A percentile compares a stretch with the other conserved stretches of the same genome.
Conservation (phyloP, 2,329 filamentous ascomycete genomes). For the Fusarium haematococcum region DNA sequence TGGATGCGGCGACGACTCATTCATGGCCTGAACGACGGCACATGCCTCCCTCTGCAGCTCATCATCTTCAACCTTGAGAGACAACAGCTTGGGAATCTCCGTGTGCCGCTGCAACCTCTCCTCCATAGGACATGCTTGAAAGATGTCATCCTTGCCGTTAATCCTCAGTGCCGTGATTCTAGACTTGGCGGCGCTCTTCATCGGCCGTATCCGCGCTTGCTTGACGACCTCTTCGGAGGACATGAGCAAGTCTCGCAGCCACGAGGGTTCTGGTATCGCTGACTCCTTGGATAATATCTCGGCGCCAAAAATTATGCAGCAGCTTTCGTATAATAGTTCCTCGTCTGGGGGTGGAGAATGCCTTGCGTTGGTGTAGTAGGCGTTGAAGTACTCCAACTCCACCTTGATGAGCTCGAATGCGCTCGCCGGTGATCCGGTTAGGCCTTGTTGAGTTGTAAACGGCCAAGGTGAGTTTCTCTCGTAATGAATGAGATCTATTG, state of each 20-base stretch:
- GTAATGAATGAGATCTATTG: conserved; percentile 52
- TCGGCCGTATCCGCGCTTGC: conserved; percentile 32
- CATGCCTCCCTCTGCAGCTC: conserved; percentile 36
- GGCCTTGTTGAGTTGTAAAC: conserved; percentile 37
- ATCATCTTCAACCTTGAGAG: conserved; percentile 9
- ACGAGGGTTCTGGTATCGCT: conserved; percentile 4
- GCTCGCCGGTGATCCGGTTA: conserved; percentile 32
- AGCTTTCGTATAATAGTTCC: conserved; percentile 37
- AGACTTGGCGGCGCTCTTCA: conserved; percentile 24
- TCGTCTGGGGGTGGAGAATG: conserved; percentile 22
- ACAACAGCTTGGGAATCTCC: conserved; percentile 5
- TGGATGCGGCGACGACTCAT: neutral
- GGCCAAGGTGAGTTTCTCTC: conserved; percentile 51
- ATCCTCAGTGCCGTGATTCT: conserved; percentile 35
- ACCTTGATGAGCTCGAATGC: conserved; percentile 51
- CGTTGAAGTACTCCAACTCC: conserved; percentile 43
- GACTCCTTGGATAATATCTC: conserved; percentile 21
- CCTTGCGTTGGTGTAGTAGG: conserved; percentile 24
- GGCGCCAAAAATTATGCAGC: conserved; percentile 41
- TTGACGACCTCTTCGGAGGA: conserved; percentile 21
- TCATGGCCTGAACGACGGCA: conserved; percentile 5
- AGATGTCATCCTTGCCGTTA: conserved; percentile 37
- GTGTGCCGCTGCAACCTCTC: conserved; percentile 8
- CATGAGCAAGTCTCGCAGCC: conserved; percentile 42
- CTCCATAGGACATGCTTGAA: conserved; percentile 37